Evolutionary conservation across 768 basidiomycete species (phyloP).

Genomic region (Cystofilobasidium macerans): DNA sequence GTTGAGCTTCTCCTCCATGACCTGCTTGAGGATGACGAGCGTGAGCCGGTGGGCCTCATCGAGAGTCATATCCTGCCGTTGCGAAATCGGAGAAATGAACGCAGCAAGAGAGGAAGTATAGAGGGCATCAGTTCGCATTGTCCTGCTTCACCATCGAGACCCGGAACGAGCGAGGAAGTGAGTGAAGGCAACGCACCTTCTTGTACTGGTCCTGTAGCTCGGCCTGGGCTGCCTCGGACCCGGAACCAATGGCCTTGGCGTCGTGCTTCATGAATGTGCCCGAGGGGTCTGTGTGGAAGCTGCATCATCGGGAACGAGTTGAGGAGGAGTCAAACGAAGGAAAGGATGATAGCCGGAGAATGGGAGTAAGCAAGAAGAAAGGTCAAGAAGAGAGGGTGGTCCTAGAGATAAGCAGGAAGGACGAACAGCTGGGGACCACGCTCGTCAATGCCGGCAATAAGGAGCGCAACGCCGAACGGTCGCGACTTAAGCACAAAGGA

Average conservation of each 20-base stretch:
- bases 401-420: no score
- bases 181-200: constrained; percentile 48
- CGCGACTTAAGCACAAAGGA: no score
- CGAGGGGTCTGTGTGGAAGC: constrained; percentile 96
- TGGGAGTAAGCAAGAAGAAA: background rate
- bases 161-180: background rate
- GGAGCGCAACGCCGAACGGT: constrained; percentile 92
- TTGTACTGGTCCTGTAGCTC: constrained; percentile 96
- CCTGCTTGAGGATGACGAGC: constrained; percentile 86
- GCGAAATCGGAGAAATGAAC: background rate
- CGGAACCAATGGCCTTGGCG: constrained; percentile 96
- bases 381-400: background rate
- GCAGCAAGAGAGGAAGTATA: background rate
- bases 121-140: background rate
- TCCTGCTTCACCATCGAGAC: background rate
- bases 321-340: background rate
- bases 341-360: background rate
- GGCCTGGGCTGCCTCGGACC: constrained; percentile 92
- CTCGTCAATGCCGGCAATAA: constrained; percentile 97
- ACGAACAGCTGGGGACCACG: constrained; percentile 86
- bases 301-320: constrained; percentile 35
- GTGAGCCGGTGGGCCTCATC: constrained; percentile 76
- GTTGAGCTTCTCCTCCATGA: constrained; percentile 99
- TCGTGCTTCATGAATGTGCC: constrained; percentile 94
- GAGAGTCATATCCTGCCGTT: constrained; percentile 70